Evolutionary conservation across 768 basidiomycete genomes (phyloP), one percentile per base, ranked within the genome.

Genomic region (Sarcodon sp.): DNA sequence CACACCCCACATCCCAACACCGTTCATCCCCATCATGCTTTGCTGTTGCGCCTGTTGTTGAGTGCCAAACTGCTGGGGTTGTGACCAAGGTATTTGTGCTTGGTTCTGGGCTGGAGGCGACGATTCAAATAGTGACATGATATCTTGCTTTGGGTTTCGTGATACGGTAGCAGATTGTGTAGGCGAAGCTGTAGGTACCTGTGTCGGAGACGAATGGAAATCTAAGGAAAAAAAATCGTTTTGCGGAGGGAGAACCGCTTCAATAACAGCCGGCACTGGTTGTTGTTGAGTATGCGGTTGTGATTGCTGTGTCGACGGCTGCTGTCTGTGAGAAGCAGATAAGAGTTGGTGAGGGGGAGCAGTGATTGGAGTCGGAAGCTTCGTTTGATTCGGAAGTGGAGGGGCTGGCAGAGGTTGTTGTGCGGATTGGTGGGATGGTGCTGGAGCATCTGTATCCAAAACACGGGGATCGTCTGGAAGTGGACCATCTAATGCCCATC

Each of bases 401-500:
- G 51, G 47, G 0, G 47, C 47, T 39, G 55, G 51, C 15, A 15
- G 49, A 53, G 45, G 34, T 18, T 52, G 45, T 18, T 38, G 50
- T 9, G 51, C 49, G 10, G 56, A 50, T 41, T 54, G 57, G 6
- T 39, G 50, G 16, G 51, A 51, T 39, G 56, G 48, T 12, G 57
- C 50, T 6, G 50, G 50, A 1, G 62, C 46, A 12, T 59, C 66
- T 34, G 63, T 66, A 7, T 90, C 91, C 11, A 97, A 72, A 0
- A 76, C 66, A 13, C 84, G 80, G 2, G 93, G 94, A 63, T 97
- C 87, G 0, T 66, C 58, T 0, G 94, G 94, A 0, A 73, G 78
- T 11, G 87, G 84, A 0, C 87, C 91, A n/a, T 93, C 87, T 64
- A 84, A 67, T 2, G 93, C 94, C 94, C 94, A 99, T 49, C 94